Evolutionary conservation across 73 alveolate genomes (phyloP).

Genomic region (Paramecium biaurelia): DNA sequence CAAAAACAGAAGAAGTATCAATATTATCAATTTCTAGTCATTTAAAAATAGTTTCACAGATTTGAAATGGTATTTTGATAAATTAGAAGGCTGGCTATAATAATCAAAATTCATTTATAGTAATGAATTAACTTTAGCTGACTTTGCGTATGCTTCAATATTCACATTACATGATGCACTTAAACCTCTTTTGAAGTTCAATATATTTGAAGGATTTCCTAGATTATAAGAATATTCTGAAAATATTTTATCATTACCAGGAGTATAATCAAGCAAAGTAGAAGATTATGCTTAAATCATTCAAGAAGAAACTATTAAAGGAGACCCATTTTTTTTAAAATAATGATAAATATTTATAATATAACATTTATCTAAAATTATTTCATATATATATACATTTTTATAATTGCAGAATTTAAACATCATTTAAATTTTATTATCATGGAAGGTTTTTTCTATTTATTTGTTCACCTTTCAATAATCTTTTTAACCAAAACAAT

Average conservation of each 20-base stretch:
- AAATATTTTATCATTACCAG: neutral
- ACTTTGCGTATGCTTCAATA: conserved; percentile 32
- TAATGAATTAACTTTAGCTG: conserved; percentile 38
- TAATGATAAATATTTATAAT: neutral
- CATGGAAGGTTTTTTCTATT: neutral
- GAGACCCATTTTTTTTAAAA: neutral
- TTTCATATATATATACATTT: no score
- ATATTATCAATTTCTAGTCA: neutral
- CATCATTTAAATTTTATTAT: neutral
- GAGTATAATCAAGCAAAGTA: conserved; percentile 11
- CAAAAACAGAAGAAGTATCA: neutral
- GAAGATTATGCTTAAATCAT: neutral
- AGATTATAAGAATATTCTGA: neutral
- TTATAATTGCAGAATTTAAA: no score
- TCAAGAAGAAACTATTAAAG: neutral
- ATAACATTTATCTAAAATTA: neutral
- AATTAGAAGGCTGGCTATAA: neutral
- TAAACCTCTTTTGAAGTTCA: neutral
- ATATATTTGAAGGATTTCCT: neutral
- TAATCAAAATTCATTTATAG: neutral
- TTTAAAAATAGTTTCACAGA: neutral
- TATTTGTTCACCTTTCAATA: no score
- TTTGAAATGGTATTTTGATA: conserved; percentile 23
- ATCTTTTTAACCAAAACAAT: no score
- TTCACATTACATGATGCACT: neutral